Evolutionary conservation across 2,329 filamentous ascomycete species (phyloP).

Genomic region (Colletotrichum plurivorum): DNA sequence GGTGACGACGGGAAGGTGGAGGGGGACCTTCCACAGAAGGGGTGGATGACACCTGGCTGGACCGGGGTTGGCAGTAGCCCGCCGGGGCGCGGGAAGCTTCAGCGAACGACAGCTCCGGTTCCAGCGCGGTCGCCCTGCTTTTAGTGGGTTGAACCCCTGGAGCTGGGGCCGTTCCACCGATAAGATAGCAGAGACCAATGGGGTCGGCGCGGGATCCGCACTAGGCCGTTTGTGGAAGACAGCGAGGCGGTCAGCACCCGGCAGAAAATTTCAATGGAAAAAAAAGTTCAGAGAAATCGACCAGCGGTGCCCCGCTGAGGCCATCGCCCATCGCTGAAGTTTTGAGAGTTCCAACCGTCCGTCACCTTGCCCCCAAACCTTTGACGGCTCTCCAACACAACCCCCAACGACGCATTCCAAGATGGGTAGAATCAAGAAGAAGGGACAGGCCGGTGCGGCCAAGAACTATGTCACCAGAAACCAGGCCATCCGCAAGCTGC

Average conservation of each 20-base stretch:
- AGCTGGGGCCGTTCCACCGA: conserved; percentile 28
- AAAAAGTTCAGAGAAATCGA: conserved; percentile 47
- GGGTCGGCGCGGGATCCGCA: neutral
- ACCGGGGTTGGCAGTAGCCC: conserved; percentile 22
- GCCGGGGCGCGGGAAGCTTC: conserved; percentile 11
- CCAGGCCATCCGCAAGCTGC: conserved; percentile 96
- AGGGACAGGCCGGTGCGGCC: conserved; percentile 90
- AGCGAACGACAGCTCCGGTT: conserved; percentile 26
- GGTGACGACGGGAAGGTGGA: conserved; percentile 17
- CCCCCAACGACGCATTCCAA: conserved; percentile 42
- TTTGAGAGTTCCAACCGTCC: conserved; percentile 37
- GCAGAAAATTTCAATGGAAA: conserved; percentile 47
- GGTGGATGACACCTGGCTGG: conserved; percentile 46
- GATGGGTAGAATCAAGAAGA: conserved; percentile 90
- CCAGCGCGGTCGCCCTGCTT: conserved; percentile 27
- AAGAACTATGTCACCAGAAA: conserved; percentile 99
- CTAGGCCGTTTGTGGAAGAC: conserved; percentile 26
- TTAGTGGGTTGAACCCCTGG: conserved; percentile 36
- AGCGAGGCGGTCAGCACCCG: conserved; percentile 39
- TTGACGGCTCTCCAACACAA: conserved; percentile 34
- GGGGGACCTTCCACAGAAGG: conserved; percentile 9
- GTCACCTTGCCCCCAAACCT: conserved; percentile 29
- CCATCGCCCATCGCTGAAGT: conserved; percentile 14
- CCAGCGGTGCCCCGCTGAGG: conserved; percentile 51
- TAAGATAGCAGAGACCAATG: conserved; percentile 36